These are phyloP conservation scores for Colletotrichum sp. DNA, from an alignment of 2,329 filamentous ascomycete genomes.

Conservation along the genomic window DNA sequence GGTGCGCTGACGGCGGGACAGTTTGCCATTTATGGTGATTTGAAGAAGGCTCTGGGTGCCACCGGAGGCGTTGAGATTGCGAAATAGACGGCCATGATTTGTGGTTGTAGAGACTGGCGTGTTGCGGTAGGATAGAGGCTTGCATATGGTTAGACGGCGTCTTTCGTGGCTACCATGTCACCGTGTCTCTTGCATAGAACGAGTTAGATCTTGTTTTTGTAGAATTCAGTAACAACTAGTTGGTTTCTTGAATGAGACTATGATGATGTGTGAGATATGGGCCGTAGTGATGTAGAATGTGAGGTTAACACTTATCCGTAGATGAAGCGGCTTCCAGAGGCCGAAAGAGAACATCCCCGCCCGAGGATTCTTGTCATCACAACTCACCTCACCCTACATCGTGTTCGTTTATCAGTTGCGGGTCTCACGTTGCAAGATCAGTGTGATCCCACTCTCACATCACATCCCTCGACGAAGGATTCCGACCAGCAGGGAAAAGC, in stretches of 20 bases:
- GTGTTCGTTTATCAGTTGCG: neutral
- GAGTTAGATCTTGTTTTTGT: neutral
- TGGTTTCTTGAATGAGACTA: neutral
- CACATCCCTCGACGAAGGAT: neutral
- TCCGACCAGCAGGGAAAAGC: neutral
- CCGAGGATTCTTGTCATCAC: neutral
- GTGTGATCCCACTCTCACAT: neutral
- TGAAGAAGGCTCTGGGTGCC: slow-evolving; percentile 67
- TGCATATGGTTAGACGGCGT: neutral
- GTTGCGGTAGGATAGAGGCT: neutral
- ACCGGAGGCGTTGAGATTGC: slow-evolving; percentile 77
- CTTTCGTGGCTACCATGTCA: neutral
- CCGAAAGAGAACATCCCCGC: neutral
- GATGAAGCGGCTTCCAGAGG: neutral
- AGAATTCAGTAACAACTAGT: neutral
- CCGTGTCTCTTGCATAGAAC: neutral
- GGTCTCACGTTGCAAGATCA: neutral
- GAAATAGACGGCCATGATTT: neutral
- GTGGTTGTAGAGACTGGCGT: neutral
- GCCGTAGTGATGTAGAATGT: neutral
- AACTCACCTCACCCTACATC: neutral
- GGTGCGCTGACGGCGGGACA: slow-evolving; percentile 80
- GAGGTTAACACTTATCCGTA: neutral
- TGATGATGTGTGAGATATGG: neutral
- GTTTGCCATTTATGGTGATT: slow-evolving; percentile 86